These are phyloP conservation scores for Plenodomus biglobosus DNA, from an alignment of 2,329 filamentous ascomycete genomes.

Conservation along the genomic window DNA sequence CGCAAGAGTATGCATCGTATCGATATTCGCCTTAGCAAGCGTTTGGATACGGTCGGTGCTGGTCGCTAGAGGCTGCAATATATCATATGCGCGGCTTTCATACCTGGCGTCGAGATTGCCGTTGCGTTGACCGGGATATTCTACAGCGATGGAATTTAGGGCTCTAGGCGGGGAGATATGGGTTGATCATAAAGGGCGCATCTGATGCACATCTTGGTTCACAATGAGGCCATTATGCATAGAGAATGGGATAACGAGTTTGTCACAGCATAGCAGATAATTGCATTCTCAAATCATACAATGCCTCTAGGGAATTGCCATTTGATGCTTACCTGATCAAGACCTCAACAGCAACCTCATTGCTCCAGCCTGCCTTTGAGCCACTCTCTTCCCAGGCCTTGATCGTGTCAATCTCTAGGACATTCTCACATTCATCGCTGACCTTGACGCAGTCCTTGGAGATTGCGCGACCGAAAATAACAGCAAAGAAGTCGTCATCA, in stretches of 20 bases:
- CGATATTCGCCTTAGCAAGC: constrained; percentile 21
- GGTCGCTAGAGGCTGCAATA: neutral
- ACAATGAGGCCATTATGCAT: too few species aligned
- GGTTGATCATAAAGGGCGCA: too few species aligned
- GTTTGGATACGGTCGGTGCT: constrained; percentile 11
- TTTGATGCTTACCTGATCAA: constrained; percentile 26
- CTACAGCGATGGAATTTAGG: too few species aligned
- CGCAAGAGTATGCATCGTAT: constrained; percentile 19
- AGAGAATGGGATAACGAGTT: too few species aligned
- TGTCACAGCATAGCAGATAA: too few species aligned
- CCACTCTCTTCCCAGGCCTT: constrained; percentile 76
- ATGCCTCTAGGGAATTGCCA: neutral
- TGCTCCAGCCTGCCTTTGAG: constrained; percentile 72
- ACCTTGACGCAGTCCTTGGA: constrained; percentile 66
- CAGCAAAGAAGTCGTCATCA: constrained; percentile 68
- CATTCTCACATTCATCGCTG: constrained; percentile 53
- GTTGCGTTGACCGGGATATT: too few species aligned
- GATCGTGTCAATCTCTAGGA: constrained; percentile 77
- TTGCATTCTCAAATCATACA: neutral
- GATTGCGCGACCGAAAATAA: constrained; percentile 71
- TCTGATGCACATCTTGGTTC: too few species aligned
- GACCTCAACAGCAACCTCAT: constrained; percentile 49
- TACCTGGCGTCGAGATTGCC: too few species aligned
- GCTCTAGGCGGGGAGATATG: too few species aligned
- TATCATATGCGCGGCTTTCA: too few species aligned